Percentiles rank a stretch among this genome's conserved stretches.
phyloP scores from a whole-genome alignment of 1,284 basidiomycete genomes.

The Entoloma clypeatum region DNA sequence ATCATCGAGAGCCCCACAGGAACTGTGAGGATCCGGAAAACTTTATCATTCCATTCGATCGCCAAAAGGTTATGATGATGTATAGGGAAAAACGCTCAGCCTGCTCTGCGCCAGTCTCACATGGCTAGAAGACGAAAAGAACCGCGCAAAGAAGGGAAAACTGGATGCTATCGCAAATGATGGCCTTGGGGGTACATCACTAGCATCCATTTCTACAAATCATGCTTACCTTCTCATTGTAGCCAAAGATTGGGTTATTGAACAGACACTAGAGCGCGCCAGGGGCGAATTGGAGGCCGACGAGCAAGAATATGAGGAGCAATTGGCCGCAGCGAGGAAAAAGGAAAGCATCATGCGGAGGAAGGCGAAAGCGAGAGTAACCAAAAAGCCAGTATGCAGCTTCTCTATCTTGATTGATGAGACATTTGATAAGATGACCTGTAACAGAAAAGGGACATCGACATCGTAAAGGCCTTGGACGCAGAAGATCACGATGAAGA shows the following conservation, averaged over 20 bases:
- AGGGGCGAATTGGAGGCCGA: constrained; percentile 61
- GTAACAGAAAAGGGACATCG: constrained; percentile 11
- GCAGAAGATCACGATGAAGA: constrained; percentile 35
- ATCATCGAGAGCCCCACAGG: constrained; percentile 87
- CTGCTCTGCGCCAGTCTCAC: constrained; percentile 77
- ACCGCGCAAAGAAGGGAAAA: constrained; percentile 62
- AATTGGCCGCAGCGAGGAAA: constrained; percentile 57
- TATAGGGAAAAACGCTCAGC: constrained; percentile 81
- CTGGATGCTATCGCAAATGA: constrained; percentile 39
- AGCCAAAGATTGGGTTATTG: constrained; percentile 81
- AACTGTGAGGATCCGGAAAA: constrained; percentile 46
- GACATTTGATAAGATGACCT: neutral
- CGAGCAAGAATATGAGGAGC: constrained; percentile 60
- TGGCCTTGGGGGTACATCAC: constrained; percentile 30
- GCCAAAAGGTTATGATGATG: neutral
- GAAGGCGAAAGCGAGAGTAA: constrained; percentile 51
- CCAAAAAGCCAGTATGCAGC: constrained; percentile 55
- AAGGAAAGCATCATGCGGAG: constrained; percentile 57
- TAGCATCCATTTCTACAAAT: neutral
- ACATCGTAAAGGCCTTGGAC: constrained; percentile 7
- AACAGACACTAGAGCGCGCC: constrained; percentile 67
- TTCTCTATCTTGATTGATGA: constrained; percentile 1
- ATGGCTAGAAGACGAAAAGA: constrained; percentile 73
- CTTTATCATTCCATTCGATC: constrained; percentile 2
- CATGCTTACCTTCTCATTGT: constrained; percentile 6